Evolutionary conservation across 1,139 yeast species (phyloP).

Genomic region (Hemisphaericaspora lyxosophila): DNA sequence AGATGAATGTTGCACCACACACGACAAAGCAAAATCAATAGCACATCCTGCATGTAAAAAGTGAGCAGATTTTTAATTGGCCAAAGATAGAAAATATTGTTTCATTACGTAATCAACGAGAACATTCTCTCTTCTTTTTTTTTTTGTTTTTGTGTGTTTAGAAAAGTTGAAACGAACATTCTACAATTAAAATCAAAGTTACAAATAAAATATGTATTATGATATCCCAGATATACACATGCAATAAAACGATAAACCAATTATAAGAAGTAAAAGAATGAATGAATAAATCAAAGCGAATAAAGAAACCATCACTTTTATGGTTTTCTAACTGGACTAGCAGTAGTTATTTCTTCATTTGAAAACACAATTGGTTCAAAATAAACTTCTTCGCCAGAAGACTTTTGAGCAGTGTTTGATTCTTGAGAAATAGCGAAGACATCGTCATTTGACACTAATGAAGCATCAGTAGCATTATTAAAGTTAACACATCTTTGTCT

Average conservation of each 20-base stretch:
- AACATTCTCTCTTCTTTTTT: no score
- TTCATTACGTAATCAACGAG: background rate
- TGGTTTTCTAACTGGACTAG: constrained; percentile 46
- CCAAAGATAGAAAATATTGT: background rate
- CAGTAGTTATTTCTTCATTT: constrained; percentile 45
- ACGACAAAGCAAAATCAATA: no score
- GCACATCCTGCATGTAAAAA: background rate
- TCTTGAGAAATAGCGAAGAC: constrained; percentile 21
- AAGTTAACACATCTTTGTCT: constrained; percentile 40
- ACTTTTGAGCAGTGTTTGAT: constrained; percentile 8
- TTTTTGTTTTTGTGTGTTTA: no score
- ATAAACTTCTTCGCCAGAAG: constrained; percentile 17
- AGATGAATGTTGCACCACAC: background rate
- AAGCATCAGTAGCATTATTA: constrained; percentile 33
- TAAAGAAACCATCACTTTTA: constrained; percentile 6
- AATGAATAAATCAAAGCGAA: background rate
- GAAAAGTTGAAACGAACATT: no score
- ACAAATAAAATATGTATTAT: background rate
- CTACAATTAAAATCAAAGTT: no score
- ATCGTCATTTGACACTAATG: constrained; percentile 39
- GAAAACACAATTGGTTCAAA: constrained; percentile 45
- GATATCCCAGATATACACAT: background rate
- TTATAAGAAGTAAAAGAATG: background rate
- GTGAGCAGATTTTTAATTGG: background rate
- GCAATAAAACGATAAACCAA: background rate